Evolutionary conservation across 139 green algal species (phyloP).

Genomic region (Chlamydomonas incerta): DNA sequence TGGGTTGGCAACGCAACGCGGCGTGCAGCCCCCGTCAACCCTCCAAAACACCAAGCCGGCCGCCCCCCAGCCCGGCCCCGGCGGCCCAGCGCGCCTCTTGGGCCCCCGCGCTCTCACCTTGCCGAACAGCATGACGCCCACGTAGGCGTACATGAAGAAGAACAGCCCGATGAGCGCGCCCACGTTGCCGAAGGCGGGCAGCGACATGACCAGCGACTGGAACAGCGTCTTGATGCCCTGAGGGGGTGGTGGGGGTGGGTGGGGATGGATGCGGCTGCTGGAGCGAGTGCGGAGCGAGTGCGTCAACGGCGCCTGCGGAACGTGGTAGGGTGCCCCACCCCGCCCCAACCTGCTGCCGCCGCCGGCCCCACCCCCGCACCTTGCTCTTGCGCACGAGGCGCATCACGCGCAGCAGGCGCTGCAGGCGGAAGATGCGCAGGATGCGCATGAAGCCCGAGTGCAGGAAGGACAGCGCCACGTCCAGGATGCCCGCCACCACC

Average conservation of each 20-base stretch:
- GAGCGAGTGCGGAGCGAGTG: no score
- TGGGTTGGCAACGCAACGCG: no score
- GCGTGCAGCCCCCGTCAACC: no score
- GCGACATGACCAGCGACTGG: slow-evolving; percentile 77
- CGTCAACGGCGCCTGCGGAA: no score
- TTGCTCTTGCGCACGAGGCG: slow-evolving; percentile 67
- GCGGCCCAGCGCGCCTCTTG: no score
- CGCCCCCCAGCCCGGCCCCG: no score
- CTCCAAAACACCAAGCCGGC: no score
- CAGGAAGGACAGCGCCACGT: slow-evolving; percentile 56
- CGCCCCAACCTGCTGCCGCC: not conserved
- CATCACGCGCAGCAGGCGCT: slow-evolving; percentile 75
- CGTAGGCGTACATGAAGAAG: slow-evolving; percentile 87
- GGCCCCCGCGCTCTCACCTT: not conserved
- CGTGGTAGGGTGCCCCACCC: no score
- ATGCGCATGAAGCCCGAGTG: slow-evolving; percentile 47
- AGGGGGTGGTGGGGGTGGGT: not conserved
- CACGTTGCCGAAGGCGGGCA: slow-evolving; percentile 85
- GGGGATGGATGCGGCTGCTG: not conserved
- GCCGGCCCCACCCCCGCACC: not conserved
- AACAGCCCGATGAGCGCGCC: slow-evolving; percentile 78
- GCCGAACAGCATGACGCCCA: slow-evolving; percentile 68
- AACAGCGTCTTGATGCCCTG: slow-evolving; percentile 72
- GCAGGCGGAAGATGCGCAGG: slow-evolving; percentile 59
- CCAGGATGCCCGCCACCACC: slow-evolving; percentile 45